Evolutionary conservation across 1,284 basidiomycete genomes (phyloP).

Genomic region (Pisolithus thermaeus): DNA sequence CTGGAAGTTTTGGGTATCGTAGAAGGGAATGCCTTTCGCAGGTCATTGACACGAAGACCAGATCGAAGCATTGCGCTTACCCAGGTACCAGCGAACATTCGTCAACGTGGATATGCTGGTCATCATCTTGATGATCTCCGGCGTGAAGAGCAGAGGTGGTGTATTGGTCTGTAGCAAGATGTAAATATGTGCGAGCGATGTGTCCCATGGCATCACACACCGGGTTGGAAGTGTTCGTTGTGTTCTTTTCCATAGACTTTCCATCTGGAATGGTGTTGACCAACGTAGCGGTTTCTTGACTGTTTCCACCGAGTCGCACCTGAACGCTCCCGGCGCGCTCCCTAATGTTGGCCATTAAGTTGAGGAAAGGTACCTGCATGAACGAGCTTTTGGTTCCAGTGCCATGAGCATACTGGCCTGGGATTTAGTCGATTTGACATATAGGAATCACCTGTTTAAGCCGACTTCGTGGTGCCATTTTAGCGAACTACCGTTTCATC

Average conservation of each 20-base stretch:
- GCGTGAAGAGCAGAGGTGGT: constrained; percentile 8
- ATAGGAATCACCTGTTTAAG: constrained; percentile 12
- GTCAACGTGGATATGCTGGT: constrained; percentile 7
- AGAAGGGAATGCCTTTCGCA: constrained; percentile 10
- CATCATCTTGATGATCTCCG: constrained; percentile 14
- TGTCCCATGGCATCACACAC: not conserved
- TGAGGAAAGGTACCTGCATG: constrained; percentile 47
- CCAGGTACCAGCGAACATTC: constrained; percentile 13
- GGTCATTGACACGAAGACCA: not conserved
- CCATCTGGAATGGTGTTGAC: constrained; percentile 33
- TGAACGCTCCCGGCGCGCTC: constrained; percentile 41
- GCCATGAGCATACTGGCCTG: not conserved
- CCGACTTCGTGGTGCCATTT: constrained; percentile 10
- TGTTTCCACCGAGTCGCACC: constrained; percentile 60
- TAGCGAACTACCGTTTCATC: not conserved
- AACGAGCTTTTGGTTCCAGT: constrained; percentile 23
- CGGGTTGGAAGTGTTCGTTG: constrained; percentile 18
- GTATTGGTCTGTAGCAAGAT: constrained; percentile 6
- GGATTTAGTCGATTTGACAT: not conserved
- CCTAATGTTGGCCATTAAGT: constrained; percentile 48
- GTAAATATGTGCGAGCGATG: not conserved
- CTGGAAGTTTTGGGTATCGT: constrained; percentile 9
- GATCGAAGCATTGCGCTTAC: not conserved
- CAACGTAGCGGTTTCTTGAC: constrained; percentile 45
- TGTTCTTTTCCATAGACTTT: constrained; percentile 34